Base-by-base conservation (phyloP, 2,329 filamentous ascomycete genomes). In the Eutypa lata region DNA sequence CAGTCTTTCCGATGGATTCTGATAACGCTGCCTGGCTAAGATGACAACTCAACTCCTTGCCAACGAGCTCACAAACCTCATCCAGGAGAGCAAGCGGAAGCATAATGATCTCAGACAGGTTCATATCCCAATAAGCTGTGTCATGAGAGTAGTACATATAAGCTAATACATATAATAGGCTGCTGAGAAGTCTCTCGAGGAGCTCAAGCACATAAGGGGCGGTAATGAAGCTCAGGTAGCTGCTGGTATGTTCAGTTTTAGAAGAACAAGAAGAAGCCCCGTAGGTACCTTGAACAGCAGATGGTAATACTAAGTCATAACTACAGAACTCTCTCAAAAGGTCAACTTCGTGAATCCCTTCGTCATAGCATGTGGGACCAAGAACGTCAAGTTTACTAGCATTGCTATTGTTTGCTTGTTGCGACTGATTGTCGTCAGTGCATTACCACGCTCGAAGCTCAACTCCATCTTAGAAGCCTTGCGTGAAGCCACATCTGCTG, bases 11-110 rank as follows among this genome's bases (percentile, higher is more conserved):
- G 56, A 65, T 65, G 63, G 61, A 65, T 52, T 49, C 53, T 58
- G 49, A 40, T 52, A 48, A 49, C 48, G 54, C 48, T 44, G 40
- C 45, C 55, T 58, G 60, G 63, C 64, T 70, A 86, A 76, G 65
- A 96, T 96, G 91, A 95, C 91, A 71, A 88, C 91, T 65, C 90
- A 95, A 81, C 86, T 96, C 66, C 82, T 97, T 65, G 86, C 87
- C 67, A 87, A 89, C 53, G 92, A 97, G 81, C 83, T 97, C 70
- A 84, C 88, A 66, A 95, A 90, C 75, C 84, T 97, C 70, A 88
- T 96, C 65, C 90, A 95, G 72, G 94, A 99, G 77, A 94, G 92
- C 69, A 97, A 96, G 74, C 84, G 93, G 65, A 97, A 96, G 74
- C 88, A 97, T 71, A 84, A 88, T 62, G 94, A 97, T 65, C 79